These are phyloP conservation scores for Solanum dulcamara DNA, from an alignment of 257 asterid genomes.

Conservation along the genomic window DNA sequence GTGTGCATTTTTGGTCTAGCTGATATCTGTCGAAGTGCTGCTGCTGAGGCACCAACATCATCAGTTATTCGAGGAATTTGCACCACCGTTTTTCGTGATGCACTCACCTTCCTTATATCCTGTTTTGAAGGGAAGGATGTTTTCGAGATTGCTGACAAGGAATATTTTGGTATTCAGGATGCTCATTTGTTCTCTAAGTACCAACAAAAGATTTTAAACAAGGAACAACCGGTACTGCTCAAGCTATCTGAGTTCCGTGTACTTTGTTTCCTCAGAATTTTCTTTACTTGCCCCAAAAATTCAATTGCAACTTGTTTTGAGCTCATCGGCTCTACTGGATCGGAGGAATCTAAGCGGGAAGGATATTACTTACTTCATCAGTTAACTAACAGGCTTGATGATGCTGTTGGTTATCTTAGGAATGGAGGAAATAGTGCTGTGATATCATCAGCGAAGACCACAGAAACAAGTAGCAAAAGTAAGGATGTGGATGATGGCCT, in stretches of 20 bases:
- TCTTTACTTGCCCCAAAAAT: constrained; percentile 51
- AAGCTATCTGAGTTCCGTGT: constrained; percentile 60
- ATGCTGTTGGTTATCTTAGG: constrained; percentile 16
- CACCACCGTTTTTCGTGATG: constrained; percentile 54
- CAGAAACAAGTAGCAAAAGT: constrained; percentile 19
- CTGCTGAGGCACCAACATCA: constrained; percentile 42
- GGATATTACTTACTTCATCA: constrained; percentile 67
- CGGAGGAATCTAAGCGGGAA: constrained; percentile 32
- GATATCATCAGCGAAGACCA: constrained; percentile 13
- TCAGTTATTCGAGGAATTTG: constrained; percentile 44
- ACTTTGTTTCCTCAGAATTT: constrained; percentile 51
- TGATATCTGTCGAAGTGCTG: constrained; percentile 60
- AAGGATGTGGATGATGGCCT: constrained; percentile 16
- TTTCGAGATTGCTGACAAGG: constrained; percentile 56
- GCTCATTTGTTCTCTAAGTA: constrained; percentile 32
- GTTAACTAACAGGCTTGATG: constrained; percentile 43
- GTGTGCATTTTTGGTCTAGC: constrained; percentile 69
- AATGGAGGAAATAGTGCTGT: constrained; percentile 19
- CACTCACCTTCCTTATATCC: constrained; percentile 52
- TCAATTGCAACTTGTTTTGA: constrained; percentile 67
- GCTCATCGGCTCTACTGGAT: constrained; percentile 38
- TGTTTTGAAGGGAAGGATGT: constrained; percentile 59
- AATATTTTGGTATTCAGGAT: constrained; percentile 39
- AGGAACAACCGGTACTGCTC: constrained; percentile 33
- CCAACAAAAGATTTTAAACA: constrained; percentile 37